Evolutionary conservation across 768 basidiomycete genomes (phyloP).

Genomic region (Tylopilus subfusipes): DNA sequence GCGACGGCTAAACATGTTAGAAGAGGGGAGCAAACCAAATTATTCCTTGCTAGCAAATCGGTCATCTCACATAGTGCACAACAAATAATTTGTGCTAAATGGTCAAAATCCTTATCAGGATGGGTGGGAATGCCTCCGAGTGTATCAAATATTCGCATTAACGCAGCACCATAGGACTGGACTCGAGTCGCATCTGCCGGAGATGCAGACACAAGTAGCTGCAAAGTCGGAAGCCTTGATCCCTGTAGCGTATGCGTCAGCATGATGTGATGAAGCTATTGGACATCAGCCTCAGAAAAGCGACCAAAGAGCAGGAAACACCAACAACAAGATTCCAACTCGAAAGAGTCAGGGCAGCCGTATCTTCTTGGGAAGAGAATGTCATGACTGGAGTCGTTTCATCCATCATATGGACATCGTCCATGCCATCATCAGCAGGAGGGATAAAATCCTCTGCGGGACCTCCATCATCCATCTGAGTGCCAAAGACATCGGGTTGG

Average conservation of each 20-base stretch:
- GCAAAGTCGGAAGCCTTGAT: constrained; percentile 45
- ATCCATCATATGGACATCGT: constrained; percentile 37
- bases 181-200: constrained; percentile 24
- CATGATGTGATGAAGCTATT: constrained; percentile 58
- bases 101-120: constrained; percentile 17
- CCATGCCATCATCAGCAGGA: constrained; percentile 20
- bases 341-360: constrained; percentile 37
- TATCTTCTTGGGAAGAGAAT: constrained; percentile 26
- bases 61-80: constrained; percentile 40
- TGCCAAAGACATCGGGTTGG: constrained; percentile 22
- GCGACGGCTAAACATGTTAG: background rate
- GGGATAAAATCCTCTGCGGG: constrained; percentile 12
- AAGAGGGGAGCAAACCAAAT: constrained; percentile 38
- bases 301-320: constrained; percentile 1
- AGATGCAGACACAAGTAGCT: constrained; percentile 44
- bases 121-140: constrained; percentile 26
- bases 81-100: constrained; percentile 29
- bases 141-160: constrained; percentile 35
- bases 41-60: constrained; percentile 32
- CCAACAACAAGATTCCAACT: constrained; percentile 58
- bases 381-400: constrained; percentile 14
- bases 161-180: constrained; percentile 40
- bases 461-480: constrained; percentile 11
- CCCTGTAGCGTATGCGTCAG: constrained; percentile 49
- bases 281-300: constrained; percentile 2